Base-by-base conservation (phyloP, 495 filamentous ascomycete genomes). In the Daldinia grandis region DNA sequence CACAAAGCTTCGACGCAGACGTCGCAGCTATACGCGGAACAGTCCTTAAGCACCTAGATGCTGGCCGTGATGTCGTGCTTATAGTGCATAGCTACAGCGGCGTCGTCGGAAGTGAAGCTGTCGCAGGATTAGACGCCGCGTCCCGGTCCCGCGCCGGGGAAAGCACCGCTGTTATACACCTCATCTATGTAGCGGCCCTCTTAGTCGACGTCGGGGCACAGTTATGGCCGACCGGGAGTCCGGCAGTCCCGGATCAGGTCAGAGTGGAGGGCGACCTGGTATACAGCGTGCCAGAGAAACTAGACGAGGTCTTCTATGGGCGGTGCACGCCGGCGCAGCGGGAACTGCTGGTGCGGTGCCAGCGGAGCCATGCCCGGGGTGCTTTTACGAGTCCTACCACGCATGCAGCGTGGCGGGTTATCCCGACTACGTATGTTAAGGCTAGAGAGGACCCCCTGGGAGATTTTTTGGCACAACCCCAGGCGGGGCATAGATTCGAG, bases 1-100 rank as follows among this genome's bases (percentile, higher is more conserved):
- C 37, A 25, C 56, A 24, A 60, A 66, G 35, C 37, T 74, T 76
- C 68, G 50, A 66, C 27, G 59, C 78, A 57, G 31, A 72, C 51
- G 21, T 68, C 62, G 7, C 64, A n/a, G 50, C 76, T 62, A 42
- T 82, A 78, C 28, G 73, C 60, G 24, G 71, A 69, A 31, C 61
- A 50, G 66, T 72, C 9, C 24, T 51, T 10, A 15, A 28, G 47
- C 47, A 51, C 3, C 47, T 28, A 25, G 47, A 51, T n/a, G 24
- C 21, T 25, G 21, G 47, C 9, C 4, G 24, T 7, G 24, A 28
- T 15, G 47, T 28, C 10, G 14, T 15, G 3, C 47, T 51, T 28
- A 28, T 51, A 27, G 1, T 28, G 0, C 21, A 27, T 28, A 51
- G 47, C 47, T 51, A 51, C 10, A 51, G 47, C 10, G 21, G n/a